These are phyloP conservation scores for Xylaria sp. DNA, from an alignment of 2,329 filamentous ascomycete genomes.

Conservation along the genomic window DNA sequence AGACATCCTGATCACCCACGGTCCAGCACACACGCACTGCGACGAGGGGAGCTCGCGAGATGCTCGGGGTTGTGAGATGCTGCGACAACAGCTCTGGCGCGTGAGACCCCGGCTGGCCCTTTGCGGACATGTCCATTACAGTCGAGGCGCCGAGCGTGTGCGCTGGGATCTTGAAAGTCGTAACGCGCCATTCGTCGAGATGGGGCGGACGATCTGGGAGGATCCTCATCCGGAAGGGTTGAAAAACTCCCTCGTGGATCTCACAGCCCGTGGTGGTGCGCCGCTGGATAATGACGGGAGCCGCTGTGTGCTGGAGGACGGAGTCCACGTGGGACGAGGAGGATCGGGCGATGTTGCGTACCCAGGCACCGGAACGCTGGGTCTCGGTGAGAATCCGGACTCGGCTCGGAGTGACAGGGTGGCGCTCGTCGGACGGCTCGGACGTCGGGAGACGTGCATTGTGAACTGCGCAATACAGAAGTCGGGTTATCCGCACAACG, in stretches of 20 bases:
- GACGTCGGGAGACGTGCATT: constrained; percentile 65
- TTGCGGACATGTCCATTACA: constrained; percentile 69
- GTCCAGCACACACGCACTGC: constrained; percentile 56
- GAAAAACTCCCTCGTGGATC: constrained; percentile 59
- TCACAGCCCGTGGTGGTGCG: constrained; percentile 43
- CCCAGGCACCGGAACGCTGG: constrained; percentile 29
- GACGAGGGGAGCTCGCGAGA: constrained; percentile 43
- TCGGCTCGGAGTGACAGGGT: constrained; percentile 39
- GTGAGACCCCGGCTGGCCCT: constrained; percentile 60
- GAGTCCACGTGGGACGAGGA: background rate
- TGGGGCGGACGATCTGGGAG: constrained; percentile 44
- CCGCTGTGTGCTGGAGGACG: background rate
- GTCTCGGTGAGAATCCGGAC: constrained; percentile 38
- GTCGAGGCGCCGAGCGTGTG: constrained; percentile 58
- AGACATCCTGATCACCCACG: constrained; percentile 67
- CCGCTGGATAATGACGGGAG: constrained; percentile 44
- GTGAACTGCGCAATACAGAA: constrained; percentile 75
- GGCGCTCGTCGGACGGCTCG: constrained; percentile 38
- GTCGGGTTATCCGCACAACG: constrained; percentile 56
- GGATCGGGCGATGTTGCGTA: constrained; percentile 3
- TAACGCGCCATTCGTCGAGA: constrained; percentile 42
- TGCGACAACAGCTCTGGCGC: constrained; percentile 52
- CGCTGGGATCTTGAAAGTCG: constrained; percentile 48
- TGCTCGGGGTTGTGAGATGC: constrained; percentile 53
- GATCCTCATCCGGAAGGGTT: constrained; percentile 51